Evolutionary conservation across 2,329 filamentous ascomycete species (phyloP), one percentile per base, ranked within the genome.

Genomic region (Penicillium italicum): DNA sequence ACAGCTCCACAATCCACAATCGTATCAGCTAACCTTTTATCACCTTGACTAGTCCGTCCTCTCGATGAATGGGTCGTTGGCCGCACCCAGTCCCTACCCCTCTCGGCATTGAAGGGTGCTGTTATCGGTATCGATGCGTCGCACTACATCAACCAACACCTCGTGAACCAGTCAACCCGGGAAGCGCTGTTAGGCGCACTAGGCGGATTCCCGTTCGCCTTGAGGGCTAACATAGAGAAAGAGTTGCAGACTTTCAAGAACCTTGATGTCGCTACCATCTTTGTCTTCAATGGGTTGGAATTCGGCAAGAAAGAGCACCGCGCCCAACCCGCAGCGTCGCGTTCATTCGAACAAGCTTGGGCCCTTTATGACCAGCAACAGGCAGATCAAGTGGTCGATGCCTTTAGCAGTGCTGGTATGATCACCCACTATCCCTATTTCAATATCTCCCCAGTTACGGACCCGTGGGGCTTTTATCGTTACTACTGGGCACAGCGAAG

Each of bases 171-270:
- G 41, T 83, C 85, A 28, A 86, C 84, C 43, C 88, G 90, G 69
- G 94, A 99, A 74, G 92, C 93, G 40, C 85, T 99, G 33, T 83
- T 97, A 33, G 86, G 91, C 53, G 94, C 94, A 22, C 84, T 97
- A 45, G 94, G 93, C 47, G 94, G 94, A 55, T 82, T 93, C 58
- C 94, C 93, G 2, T 85, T 89, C 57, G 89, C 89, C 50, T 82
- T 97, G 69, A 84, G 84, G 73, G 80, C 78, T 62, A 87, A 88
- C 67, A 87, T 99, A 60, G 85, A 90, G 69, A 81, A 83, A 48
- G 90, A 96, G 65, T 79, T 99, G 30, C 82, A 88, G 57, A 79
- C 80, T 56, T 90, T 94, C 80, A 83, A 85, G 58, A 81, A 82
- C 43, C 78, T 86, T 66, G 83, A 84, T 20, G 87, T 96, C 50